Conservation (phyloP, 148 eudicot genomes). For the Vaccinium myrtillus region DNA sequence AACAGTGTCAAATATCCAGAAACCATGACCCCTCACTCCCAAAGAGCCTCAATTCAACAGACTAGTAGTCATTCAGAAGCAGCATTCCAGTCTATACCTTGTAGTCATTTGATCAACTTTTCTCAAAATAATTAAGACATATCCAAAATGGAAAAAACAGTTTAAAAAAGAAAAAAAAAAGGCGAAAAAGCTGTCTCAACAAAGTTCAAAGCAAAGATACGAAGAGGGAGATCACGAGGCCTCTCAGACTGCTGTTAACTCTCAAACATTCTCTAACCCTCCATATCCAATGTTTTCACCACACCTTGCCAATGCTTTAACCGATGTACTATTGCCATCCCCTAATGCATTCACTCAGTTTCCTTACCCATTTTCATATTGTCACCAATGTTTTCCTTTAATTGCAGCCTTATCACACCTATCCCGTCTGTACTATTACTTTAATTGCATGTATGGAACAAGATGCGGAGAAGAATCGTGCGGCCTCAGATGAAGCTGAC, state of each 20-base stretch:
- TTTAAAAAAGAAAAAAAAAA: no score
- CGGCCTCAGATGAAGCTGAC: constrained; percentile 15
- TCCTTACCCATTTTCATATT: constrained; percentile 18
- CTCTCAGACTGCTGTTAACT: neutral
- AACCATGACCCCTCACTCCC: neutral
- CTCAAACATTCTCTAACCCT: constrained; percentile 9
- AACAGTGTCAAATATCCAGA: constrained; percentile 9
- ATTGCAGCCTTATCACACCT: no score
- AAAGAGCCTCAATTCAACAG: constrained; percentile 14
- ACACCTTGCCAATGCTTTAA: constrained; percentile 21
- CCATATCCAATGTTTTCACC: constrained; percentile 23
- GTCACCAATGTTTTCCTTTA: constrained; percentile 14
- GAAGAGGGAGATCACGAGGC: neutral
- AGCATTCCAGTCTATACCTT: no score
- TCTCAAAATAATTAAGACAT: no score
- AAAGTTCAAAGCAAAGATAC: neutral
- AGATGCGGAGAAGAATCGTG: constrained; percentile 12
- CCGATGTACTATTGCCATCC: constrained; percentile 27
- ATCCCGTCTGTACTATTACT: no score
- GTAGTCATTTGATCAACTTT: neutral
- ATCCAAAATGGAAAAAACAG: no score
- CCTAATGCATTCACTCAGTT: constrained; percentile 27
- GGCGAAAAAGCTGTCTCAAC: neutral
- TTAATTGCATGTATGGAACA: neutral
- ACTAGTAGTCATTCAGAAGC: neutral